Evolutionary conservation across 2,329 filamentous ascomycete genomes (phyloP).

Genomic region (Magnaporthales sp.): DNA sequence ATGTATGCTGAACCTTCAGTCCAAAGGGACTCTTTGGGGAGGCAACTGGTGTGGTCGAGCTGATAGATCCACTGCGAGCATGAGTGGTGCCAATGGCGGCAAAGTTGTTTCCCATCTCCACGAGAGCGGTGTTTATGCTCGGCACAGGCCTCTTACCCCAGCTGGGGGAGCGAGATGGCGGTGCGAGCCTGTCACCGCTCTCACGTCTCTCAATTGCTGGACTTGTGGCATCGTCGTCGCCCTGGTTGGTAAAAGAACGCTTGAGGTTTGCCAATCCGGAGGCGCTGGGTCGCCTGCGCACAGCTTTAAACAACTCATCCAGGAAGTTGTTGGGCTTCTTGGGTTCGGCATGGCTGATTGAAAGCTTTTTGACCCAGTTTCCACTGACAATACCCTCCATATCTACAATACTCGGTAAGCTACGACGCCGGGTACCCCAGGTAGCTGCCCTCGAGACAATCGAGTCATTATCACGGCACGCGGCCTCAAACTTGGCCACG

Average conservation of each 20-base stretch:
- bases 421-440: conserved; percentile 60
- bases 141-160: conserved; percentile 41
- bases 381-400: conserved; percentile 51
- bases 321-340: conserved; percentile 44
- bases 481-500: conserved; percentile 41
- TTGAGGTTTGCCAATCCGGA: conserved; percentile 29
- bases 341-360: conserved; percentile 37
- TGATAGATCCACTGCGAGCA: conserved; percentile 51
- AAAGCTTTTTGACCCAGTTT: conserved; percentile 54
- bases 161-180: conserved; percentile 40
- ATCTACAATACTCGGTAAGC: conserved; percentile 51
- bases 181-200: conserved; percentile 40
- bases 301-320: conserved; percentile 38
- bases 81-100: conserved; percentile 49
- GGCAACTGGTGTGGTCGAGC: conserved; percentile 28
- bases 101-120: conserved; percentile 44
- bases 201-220: conserved; percentile 21
- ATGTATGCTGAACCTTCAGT: conserved; percentile 35
- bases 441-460: conserved; percentile 57
- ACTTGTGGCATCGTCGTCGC: conserved; percentile 26
- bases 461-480: conserved; percentile 47
- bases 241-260: conserved; percentile 31
- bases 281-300: conserved; percentile 37
- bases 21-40: conserved; percentile 40
- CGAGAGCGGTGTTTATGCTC: conserved; percentile 50